phyloP scores from a whole-genome alignment of 2,329 filamentous ascomycete species.

The Bipolaris sorokiniana region DNA sequence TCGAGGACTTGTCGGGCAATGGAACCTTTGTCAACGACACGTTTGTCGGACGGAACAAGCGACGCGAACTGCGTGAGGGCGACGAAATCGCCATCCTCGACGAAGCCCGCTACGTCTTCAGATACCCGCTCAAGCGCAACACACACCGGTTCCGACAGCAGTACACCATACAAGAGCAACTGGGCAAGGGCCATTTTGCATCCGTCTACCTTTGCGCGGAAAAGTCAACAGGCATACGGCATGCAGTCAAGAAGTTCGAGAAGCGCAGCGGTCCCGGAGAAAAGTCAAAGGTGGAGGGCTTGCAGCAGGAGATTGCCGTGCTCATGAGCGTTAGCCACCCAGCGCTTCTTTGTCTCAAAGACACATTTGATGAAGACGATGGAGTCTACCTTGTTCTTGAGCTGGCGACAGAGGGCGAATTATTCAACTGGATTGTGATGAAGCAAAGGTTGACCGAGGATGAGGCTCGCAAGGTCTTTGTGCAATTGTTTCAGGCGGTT shows the following conservation, averaged over 20 bases:
- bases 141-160: conserved; percentile 83
- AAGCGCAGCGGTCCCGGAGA: conserved; percentile 84
- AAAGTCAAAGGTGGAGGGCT: conserved; percentile 78
- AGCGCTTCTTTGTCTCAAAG: conserved; percentile 89
- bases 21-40: conserved; percentile 96
- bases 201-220: conserved; percentile 92
- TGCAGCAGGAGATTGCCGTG: conserved; percentile 95
- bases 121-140: conserved; percentile 68
- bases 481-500: conserved; percentile 88
- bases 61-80: conserved; percentile 83
- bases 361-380: conserved; percentile 90
- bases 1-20: conserved; percentile 95
- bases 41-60: conserved; percentile 88
- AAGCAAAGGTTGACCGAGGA: conserved; percentile 85
- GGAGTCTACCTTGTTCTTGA: conserved; percentile 92
- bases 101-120: conserved; percentile 86
- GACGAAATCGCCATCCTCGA: conserved; percentile 90
- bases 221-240: conserved; percentile 79
- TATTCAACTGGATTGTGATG: conserved; percentile 94
- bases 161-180: conserved; percentile 81
- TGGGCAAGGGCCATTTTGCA: conserved; percentile 95
- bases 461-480: conserved; percentile 85
- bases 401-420: conserved; percentile 86
- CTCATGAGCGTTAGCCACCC: conserved; percentile 97
- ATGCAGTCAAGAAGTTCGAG: conserved; percentile 93